Percentiles rank a stretch among this genome's conserved stretches.
phyloP scores from a whole-genome alignment of 2,329 filamentous ascomycete species.

The Penicillium sp. region DNA sequence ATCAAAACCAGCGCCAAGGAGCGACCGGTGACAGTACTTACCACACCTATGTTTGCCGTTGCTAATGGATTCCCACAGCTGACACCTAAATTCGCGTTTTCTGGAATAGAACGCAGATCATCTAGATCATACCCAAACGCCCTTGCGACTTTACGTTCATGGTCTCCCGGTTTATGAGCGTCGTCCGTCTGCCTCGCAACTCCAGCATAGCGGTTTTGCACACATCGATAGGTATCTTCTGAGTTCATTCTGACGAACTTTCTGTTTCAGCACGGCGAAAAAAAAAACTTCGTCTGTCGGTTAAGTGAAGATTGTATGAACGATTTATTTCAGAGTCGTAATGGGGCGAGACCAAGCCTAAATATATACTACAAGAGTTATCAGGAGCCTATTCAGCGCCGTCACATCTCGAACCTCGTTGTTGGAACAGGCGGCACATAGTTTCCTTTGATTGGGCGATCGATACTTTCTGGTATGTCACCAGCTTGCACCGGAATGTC shows the following conservation, averaged over 20 bases:
- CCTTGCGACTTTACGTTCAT: conserved; percentile 38
- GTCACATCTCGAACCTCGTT: no score
- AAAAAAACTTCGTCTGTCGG: not conserved
- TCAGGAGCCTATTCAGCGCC: not conserved
- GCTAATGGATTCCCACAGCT: conserved; percentile 57
- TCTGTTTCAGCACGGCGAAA: not conserved
- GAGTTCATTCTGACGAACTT: not conserved
- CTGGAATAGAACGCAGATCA: conserved; percentile 48
- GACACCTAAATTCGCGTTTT: conserved; percentile 52
- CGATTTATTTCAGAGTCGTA: not conserved
- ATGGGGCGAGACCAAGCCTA: not conserved
- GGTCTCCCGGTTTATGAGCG: not conserved
- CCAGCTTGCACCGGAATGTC: no score
- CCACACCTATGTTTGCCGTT: conserved; percentile 48
- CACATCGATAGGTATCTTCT: conserved; percentile 8
- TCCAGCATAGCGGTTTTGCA: conserved; percentile 6
- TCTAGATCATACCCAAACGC: conserved; percentile 54
- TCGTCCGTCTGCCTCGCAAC: not conserved
- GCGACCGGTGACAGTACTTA: conserved; percentile 18
- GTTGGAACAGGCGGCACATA: no score
- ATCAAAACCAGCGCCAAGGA: not conserved
- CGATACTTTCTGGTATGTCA: no score
- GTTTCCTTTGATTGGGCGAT: no score
- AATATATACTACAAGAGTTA: not conserved
- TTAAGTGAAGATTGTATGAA: not conserved